Evolutionary conservation across 306 rosid species (phyloP).

Genomic region (Prunus armeniaca): DNA sequence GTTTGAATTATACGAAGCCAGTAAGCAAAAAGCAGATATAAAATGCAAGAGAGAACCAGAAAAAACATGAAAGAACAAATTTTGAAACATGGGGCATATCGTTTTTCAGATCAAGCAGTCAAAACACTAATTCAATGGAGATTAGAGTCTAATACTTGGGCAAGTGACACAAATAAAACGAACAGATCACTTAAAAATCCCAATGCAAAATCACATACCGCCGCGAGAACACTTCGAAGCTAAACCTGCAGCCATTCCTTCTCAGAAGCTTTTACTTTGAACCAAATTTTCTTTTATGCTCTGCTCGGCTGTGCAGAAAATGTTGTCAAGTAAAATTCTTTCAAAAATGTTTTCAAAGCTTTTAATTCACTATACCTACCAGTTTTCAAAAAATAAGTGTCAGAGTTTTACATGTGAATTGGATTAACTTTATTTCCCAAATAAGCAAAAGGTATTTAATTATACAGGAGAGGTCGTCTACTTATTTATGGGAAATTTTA

Average conservation of each 20-base stretch:
- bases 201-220: conserved; percentile 15
- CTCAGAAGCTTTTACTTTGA: neutral
- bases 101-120: neutral
- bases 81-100: neutral
- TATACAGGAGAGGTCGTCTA: too few species aligned
- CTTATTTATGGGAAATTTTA: too few species aligned
- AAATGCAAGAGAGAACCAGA: neutral
- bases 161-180: neutral
- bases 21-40: neutral
- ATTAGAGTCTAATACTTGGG: neutral
- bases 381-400: too few species aligned
- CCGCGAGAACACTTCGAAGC: conserved; percentile 23
- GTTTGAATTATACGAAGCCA: too few species aligned
- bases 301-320: neutral
- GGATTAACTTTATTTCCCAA: too few species aligned
- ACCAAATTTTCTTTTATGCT: neutral
- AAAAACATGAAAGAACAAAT: neutral
- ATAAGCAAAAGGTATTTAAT: too few species aligned
- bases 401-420: too few species aligned
- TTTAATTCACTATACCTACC: too few species aligned
- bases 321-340: neutral
- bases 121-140: neutral
- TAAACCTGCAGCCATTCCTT: conserved; percentile 31
- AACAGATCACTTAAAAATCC: neutral
- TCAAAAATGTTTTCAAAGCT: too few species aligned